Evolutionary conservation across 2,329 filamentous ascomycete genomes (phyloP).

Genomic region (Calonectria leucothoes): DNA sequence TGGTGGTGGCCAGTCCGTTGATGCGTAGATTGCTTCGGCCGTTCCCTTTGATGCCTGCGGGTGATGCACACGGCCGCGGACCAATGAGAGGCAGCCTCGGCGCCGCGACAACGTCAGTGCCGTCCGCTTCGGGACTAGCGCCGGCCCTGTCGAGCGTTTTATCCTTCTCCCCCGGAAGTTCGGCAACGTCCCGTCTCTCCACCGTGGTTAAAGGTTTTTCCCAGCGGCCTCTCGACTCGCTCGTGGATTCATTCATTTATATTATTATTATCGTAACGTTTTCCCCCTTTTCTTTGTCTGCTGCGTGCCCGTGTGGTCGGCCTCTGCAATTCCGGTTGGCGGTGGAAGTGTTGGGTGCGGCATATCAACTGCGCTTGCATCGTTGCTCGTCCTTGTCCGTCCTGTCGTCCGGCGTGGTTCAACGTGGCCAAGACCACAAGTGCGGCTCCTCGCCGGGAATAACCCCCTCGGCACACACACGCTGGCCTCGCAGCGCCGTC

Average conservation of each 20-base stretch:
- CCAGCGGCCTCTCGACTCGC: no score
- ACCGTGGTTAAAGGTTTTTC: conserved; percentile 27
- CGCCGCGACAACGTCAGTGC: neutral
- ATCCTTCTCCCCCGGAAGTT: conserved; percentile 5
- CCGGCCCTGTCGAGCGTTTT: neutral
- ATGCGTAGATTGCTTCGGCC: neutral
- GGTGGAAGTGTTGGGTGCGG: conserved; percentile 1
- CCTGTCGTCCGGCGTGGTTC: neutral
- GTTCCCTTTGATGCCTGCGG: neutral
- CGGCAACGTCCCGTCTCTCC: conserved; percentile 9
- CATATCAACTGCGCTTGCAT: conserved; percentile 11
- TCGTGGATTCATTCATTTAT: no score
- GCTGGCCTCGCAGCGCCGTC: no score
- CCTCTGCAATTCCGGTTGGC: neutral
- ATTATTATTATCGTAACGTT: neutral
- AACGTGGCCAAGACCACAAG: neutral
- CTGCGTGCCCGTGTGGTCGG: neutral
- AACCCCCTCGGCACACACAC: neutral
- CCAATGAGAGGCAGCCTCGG: no score
- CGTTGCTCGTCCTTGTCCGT: neutral
- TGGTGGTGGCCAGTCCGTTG: no score
- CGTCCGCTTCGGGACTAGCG: neutral
- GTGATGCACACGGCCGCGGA: no score
- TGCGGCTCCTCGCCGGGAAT: neutral
- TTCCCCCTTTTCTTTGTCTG: neutral